These are phyloP conservation scores for Syzygium syzygioides DNA, from an alignment of 441 rosid species.

Conservation along the genomic window DNA sequence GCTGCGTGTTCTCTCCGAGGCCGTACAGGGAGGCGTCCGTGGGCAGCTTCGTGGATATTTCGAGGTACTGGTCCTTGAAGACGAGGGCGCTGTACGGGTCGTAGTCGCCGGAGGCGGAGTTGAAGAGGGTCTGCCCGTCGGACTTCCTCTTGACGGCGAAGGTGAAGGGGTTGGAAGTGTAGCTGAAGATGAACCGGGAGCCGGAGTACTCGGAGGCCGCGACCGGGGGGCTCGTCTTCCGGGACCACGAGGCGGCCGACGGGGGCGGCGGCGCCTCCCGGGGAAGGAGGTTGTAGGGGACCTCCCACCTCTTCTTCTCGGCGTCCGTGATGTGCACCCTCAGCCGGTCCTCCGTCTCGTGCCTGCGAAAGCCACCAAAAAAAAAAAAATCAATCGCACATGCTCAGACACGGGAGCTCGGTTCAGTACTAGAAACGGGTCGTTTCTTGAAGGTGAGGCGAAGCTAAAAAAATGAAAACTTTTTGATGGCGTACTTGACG, in stretches of 20 bases:
- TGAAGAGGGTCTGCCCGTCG: slow-evolving; percentile 73
- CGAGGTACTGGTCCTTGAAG: slow-evolving; percentile 92
- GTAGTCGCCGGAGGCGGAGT: slow-evolving; percentile 47
- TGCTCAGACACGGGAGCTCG: background rate
- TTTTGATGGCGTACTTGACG: slow-evolving; percentile 50
- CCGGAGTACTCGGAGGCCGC: slow-evolving; percentile 49
- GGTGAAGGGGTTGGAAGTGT: slow-evolving; percentile 69
- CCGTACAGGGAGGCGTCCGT: slow-evolving; percentile 83
- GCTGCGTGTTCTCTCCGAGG: slow-evolving; percentile 90
- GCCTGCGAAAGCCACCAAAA: slow-evolving; percentile 31
- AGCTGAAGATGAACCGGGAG: slow-evolving; percentile 52
- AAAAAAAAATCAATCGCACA: background rate
- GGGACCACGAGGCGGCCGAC: slow-evolving; percentile 37
- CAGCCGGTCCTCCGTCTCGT: slow-evolving; percentile 64
- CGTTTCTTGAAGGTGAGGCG: background rate
- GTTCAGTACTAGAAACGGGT: background rate
- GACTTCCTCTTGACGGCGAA: slow-evolving; percentile 83
- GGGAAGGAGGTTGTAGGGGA: slow-evolving; percentile 78
- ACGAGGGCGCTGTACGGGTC: slow-evolving; percentile 57
- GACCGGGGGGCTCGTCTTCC: slow-evolving; percentile 33
- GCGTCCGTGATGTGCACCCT: slow-evolving; percentile 89
- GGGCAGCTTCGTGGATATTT: slow-evolving; percentile 76
- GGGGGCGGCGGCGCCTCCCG: slow-evolving; percentile 64
- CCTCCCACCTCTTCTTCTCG: slow-evolving; percentile 83
- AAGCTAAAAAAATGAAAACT: background rate